phyloP scores from a whole-genome alignment of 768 basidiomycete genomes.

The Tephrocybe sp. region DNA sequence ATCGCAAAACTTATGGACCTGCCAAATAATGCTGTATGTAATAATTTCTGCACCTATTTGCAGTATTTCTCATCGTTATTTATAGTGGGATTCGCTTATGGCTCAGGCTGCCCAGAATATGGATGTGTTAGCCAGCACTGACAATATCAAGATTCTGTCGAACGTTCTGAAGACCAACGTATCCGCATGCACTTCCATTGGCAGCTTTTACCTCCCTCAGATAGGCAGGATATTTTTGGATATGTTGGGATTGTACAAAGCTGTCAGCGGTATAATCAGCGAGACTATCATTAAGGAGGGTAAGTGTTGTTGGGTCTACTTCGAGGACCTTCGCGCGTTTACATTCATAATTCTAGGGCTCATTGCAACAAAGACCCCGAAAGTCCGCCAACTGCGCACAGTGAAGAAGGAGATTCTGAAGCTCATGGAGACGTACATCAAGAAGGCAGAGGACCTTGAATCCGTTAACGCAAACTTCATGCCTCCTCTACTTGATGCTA shows the following conservation, averaged over 20 bases:
- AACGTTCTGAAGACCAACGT: constrained; percentile 99
- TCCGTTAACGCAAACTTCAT: constrained; percentile 90
- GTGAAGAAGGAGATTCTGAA: constrained; percentile 99
- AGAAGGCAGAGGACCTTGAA: constrained; percentile 95
- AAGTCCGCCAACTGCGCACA: constrained; percentile 89
- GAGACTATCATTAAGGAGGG: constrained; percentile 87
- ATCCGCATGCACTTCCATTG: constrained; percentile 94
- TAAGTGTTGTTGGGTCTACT: constrained; percentile 24
- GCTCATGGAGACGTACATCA: constrained; percentile 96
- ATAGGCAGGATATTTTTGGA: constrained; percentile 94
- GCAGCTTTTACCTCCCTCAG: constrained; percentile 96
- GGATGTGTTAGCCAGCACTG: constrained; percentile 85
- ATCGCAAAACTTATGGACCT: constrained; percentile 96
- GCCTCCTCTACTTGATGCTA: constrained; percentile 92
- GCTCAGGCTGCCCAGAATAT: constrained; percentile 88
- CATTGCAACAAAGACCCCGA: constrained; percentile 95
- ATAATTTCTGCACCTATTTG: not conserved
- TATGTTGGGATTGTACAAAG: constrained; percentile 97
- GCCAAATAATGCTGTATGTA: constrained; percentile 89
- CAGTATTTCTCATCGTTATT: constrained; percentile 4
- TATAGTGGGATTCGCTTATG: constrained; percentile 96
- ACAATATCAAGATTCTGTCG: constrained; percentile 95
- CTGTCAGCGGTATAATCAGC: constrained; percentile 94
- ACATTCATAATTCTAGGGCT: constrained; percentile 46
- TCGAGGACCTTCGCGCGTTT: constrained; percentile 1